Evolutionary conservation across 306 rosid genomes (phyloP).

Genomic region (Quercus berberidifolia): DNA sequence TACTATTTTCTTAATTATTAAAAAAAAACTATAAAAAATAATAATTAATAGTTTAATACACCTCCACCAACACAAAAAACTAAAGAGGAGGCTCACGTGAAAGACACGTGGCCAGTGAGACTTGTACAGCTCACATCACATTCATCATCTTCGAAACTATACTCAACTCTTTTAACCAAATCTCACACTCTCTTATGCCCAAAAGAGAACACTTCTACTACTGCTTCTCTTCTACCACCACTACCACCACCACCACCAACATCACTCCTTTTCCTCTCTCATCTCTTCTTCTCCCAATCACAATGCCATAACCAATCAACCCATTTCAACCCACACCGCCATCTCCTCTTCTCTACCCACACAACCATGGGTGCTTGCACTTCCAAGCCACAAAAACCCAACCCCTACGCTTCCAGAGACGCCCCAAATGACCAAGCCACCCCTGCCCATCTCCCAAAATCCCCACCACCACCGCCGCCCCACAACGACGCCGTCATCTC

Average conservation of each 20-base stretch:
- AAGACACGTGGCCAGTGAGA: constrained; percentile 46
- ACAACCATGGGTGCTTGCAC: constrained; percentile 81
- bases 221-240: too few species aligned
- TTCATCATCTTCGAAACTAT: not conserved
- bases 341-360: not conserved
- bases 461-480: constrained; percentile 29
- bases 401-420: constrained; percentile 59
- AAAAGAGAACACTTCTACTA: not conserved
- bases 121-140: not conserved
- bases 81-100: constrained; percentile 33
- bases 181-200: not conserved
- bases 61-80: constrained; percentile 24
- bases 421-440: constrained; percentile 21
- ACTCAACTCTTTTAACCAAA: constrained; percentile 19
- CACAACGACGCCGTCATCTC: constrained; percentile 24
- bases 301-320: too few species aligned
- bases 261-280: too few species aligned
- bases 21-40: too few species aligned
- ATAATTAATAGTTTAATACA: not conserved
- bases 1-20: too few species aligned
- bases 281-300: too few species aligned
- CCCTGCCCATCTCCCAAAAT: constrained; percentile 51
- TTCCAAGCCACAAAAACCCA: constrained; percentile 74
- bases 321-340: too few species aligned
- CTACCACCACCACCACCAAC: too few species aligned